These are phyloP conservation scores for Saccharomycopsis phalli DNA, from an alignment of 1,139 yeast species.

Conservation along the genomic window DNA sequence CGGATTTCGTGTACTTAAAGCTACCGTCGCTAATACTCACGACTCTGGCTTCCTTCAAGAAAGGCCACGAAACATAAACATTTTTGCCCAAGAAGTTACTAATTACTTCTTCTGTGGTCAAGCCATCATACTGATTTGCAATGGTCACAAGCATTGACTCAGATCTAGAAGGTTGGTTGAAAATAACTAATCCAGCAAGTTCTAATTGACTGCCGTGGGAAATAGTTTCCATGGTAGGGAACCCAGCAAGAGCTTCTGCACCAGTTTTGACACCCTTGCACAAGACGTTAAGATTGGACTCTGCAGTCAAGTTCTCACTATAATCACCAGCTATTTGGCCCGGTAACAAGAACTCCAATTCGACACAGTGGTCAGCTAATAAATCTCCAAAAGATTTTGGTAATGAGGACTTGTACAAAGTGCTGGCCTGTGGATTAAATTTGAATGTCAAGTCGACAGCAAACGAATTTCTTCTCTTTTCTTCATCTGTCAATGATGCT, in stretches of 20 bases:
- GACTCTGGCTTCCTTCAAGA: conserved; percentile 70
- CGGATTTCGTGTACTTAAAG: conserved; percentile 36
- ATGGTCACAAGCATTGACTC: conserved; percentile 69
- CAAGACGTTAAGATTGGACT: conserved; percentile 27
- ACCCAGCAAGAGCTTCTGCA: conserved; percentile 68
- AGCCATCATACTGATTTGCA: conserved; percentile 30
- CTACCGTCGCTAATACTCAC: conserved; percentile 52
- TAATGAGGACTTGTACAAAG: conserved; percentile 65
- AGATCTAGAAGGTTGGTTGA: conserved; percentile 77
- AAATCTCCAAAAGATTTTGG: conserved; percentile 73
- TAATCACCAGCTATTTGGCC: conserved; percentile 15
- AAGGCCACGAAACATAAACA: conserved; percentile 85
- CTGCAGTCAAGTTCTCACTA: conserved; percentile 8
- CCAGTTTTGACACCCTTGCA: conserved; percentile 66
- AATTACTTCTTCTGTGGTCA: conserved; percentile 41
- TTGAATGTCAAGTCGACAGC: conserved; percentile 62
- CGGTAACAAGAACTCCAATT: conserved; percentile 46
- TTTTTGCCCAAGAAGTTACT: conserved; percentile 48
- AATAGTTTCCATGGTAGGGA: conserved; percentile 72
- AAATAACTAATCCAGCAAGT: conserved; percentile 61
- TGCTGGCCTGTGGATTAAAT: conserved; percentile 69
- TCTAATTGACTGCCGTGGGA: conserved; percentile 49
- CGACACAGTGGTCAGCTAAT: conserved; percentile 70
- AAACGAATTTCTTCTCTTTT: conserved; percentile 60
- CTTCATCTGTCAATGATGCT: conserved; percentile 54